Evolutionary conservation across 108 stramenopile species (phyloP), one percentile per base, ranked within the genome.

Genomic region (Nitzschia sp.): DNA sequence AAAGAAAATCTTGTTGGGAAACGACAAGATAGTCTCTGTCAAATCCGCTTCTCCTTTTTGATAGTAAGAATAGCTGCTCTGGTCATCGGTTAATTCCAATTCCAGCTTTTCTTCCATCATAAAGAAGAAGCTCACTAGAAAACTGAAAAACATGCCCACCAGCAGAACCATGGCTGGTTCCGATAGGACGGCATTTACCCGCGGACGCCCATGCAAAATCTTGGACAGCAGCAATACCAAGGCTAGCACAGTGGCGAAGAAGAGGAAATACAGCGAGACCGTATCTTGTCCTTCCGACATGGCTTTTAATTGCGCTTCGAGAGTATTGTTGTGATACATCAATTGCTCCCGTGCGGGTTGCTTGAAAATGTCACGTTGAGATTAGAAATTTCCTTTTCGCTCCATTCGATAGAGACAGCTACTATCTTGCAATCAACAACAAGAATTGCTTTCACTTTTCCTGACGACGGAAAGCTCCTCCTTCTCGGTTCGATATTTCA

Each of bases 1-100:
- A 64, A 93, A 93, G 69, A 96, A 96, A 6, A 87, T 38, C 47
- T 84, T 74, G 25, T 77, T 68, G 54, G 80, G 67, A 74, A 93
- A 93, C 0, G 76, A 76, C 8, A 87, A 54, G 2, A 89, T 25
- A 25, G 59, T 57, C 13, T 66, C 33, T 1, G 62, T 53, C 21
- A 71, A 26, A 21, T 38, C 68, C 36, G 15, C 31, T 0, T 49
- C 71, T 26, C 38, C 47, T 15, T 55, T 63, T 13, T 66, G 66
- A 25, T 23, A 46, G 66, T 51, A 24, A 4, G 42, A 54, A 0
- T 65, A 51, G 23, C 21, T 38, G 3, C 42, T 26, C 5, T 61
- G 33, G 26, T 70, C 53, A 8, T 71, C 75, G 32, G 58, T 36
- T 2, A 46, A 62, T 17, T 57, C 30, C 24, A 1, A 46, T 0